phyloP scores from a whole-genome alignment of 768 basidiomycete species.

The Melanogaster broomeanus region DNA sequence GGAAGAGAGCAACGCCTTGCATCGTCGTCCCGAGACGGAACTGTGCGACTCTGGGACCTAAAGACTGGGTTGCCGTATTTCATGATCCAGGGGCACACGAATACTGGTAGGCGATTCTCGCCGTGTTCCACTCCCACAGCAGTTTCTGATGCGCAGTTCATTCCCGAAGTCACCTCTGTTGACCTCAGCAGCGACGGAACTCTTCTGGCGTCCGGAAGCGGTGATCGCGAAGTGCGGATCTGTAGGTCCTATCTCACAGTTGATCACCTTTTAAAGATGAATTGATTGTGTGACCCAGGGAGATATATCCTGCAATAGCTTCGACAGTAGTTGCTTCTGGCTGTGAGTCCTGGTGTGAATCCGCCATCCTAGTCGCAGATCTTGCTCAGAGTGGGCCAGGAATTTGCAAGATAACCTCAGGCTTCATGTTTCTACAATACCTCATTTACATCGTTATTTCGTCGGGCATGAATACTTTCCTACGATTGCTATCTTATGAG shows the following conservation, averaged over 20 bases:
- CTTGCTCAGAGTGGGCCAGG: not conserved
- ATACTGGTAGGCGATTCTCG: slow-evolving; percentile 32
- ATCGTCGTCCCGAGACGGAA: slow-evolving; percentile 40
- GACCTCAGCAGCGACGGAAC: slow-evolving; percentile 35
- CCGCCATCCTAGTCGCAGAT: not conserved
- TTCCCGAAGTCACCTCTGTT: slow-evolving; percentile 36
- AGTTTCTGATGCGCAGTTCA: slow-evolving; percentile 10
- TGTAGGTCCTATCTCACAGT: slow-evolving; percentile 26
- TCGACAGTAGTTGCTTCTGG: not conserved
- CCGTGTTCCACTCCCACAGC: slow-evolving; percentile 14
- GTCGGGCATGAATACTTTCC: not conserved
- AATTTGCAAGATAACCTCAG: not conserved
- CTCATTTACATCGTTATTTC: not conserved
- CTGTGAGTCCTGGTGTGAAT: not conserved
- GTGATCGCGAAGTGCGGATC: slow-evolving; percentile 38
- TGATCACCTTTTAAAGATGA: slow-evolving; percentile 13
- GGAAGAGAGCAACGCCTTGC: slow-evolving; percentile 35
- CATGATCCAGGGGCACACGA: slow-evolving; percentile 36
- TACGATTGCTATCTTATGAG: not conserved
- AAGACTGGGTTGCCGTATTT: slow-evolving; percentile 32
- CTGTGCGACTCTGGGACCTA: slow-evolving; percentile 38
- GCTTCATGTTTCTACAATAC: not conserved
- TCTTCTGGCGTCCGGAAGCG: slow-evolving; percentile 38
- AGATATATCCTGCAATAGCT: slow-evolving; percentile 28
- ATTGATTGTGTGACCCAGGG: slow-evolving; percentile 20